Conservation (phyloP, 805 yeast genomes). For the Metschnikowia rubicola region DNA sequence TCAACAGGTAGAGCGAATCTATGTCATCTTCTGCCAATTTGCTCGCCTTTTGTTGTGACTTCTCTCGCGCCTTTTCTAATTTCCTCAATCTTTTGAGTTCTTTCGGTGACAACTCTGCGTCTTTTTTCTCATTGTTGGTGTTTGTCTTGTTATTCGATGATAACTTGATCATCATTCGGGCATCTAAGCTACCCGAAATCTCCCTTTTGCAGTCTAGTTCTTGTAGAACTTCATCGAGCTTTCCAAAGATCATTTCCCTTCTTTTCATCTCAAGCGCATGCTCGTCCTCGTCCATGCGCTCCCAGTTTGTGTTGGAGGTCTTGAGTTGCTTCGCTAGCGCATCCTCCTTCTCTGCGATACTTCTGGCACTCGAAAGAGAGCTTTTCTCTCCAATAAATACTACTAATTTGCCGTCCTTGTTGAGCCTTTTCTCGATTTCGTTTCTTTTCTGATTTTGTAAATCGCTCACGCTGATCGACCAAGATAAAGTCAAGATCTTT, state of each 20-base stretch:
- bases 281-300: slow-evolving; percentile 17
- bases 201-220: slow-evolving; percentile 30
- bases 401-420: slow-evolving; percentile 40
- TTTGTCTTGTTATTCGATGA: slow-evolving; percentile 7
- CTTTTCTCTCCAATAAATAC: slow-evolving; percentile 25
- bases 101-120: slow-evolving; percentile 11
- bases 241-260: slow-evolving; percentile 28
- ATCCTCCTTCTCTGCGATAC: slow-evolving; percentile 13
- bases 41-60: slow-evolving; percentile 17
- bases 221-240: slow-evolving; percentile 25
- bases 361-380: slow-evolving; percentile 14
- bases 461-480: slow-evolving; percentile 56
- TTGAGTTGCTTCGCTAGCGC: slow-evolving; percentile 8
- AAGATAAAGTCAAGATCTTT: slow-evolving; percentile 50
- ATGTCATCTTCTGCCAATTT: slow-evolving; percentile 30
- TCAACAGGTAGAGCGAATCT: slow-evolving; percentile 39
- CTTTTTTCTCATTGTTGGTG: slow-evolving; percentile 4
- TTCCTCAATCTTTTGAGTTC: slow-evolving; percentile 18
- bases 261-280: slow-evolving; percentile 20
- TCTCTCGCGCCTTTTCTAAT: slow-evolving; percentile 16
- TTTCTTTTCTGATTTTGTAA: slow-evolving; percentile 48
- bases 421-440: slow-evolving; percentile 45
- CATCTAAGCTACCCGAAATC: slow-evolving; percentile 26
- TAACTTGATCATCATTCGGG: slow-evolving; percentile 23
- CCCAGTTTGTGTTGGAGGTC: slow-evolving; percentile 8